Evolutionary conservation across 106 monocot species (phyloP).

Genomic region (Agapanthus africanus): DNA sequence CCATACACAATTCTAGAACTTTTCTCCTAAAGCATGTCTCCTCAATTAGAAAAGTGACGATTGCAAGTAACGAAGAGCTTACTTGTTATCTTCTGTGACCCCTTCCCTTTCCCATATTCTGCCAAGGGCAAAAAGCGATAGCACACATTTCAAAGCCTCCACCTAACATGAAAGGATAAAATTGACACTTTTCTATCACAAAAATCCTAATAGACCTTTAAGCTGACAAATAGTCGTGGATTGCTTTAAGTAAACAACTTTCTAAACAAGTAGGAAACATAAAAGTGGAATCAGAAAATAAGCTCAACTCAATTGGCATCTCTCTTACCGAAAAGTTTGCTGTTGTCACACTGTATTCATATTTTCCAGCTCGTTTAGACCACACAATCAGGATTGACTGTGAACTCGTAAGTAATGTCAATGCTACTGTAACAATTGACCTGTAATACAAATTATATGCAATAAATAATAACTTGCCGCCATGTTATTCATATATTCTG

Average conservation of each 20-base stretch:
- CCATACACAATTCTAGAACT: not conserved
- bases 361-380: constrained; percentile 96
- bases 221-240: not conserved
- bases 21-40: not conserved
- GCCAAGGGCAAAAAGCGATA: constrained; percentile 71
- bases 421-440: constrained; percentile 73
- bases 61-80: not conserved
- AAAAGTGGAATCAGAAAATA: not conserved
- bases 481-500: not conserved
- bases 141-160: constrained; percentile 84
- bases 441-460: constrained; percentile 21
- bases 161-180: constrained; percentile 37
- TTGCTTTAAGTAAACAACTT: not conserved
- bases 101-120: constrained; percentile 86
- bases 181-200: not conserved
- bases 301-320: constrained; percentile 1
- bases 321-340: constrained; percentile 81
- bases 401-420: constrained; percentile 97
- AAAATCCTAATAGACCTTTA: not conserved
- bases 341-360: constrained; percentile 93
- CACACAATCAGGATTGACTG: constrained; percentile 94
- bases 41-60: not conserved
- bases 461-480: not conserved
- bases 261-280: not conserved
- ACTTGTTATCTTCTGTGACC: constrained; percentile 80